These are phyloP conservation scores for Lophium mytilinum DNA, from an alignment of 495 filamentous ascomycete species.

Conservation along the genomic window DNA sequence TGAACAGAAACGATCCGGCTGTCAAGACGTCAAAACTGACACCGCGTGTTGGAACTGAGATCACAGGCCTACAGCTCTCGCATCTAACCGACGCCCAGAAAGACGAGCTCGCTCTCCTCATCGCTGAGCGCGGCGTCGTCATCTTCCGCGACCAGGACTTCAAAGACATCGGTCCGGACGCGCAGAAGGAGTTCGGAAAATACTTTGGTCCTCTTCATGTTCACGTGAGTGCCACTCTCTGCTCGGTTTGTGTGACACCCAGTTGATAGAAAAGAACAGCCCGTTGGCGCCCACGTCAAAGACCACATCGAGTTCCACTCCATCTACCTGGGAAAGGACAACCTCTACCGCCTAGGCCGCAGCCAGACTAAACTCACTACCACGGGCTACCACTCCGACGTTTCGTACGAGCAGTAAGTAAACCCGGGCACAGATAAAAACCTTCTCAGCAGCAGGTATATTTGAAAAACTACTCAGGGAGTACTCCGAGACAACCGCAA, in stretches of 20 bases:
- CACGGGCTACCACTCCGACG: constrained; percentile 18
- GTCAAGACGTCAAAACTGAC: constrained; percentile 29
- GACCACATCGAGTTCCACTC: constrained; percentile 19
- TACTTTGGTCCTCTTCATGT: constrained; percentile 20
- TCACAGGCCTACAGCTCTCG: constrained; percentile 59
- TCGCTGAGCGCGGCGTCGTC: constrained; percentile 63
- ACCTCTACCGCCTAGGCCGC: constrained; percentile 11
- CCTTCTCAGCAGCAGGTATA: too few species aligned
- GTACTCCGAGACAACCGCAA: too few species aligned
- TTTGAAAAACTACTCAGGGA: too few species aligned
- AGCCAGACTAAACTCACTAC: constrained; percentile 10
- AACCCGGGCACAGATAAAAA: too few species aligned
- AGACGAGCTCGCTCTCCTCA: constrained; percentile 63
- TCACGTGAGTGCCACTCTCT: constrained; percentile 1
- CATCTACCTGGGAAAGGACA: constrained; percentile 17
- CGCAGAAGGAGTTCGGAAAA: constrained; percentile 13
- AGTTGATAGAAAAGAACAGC: not conserved
- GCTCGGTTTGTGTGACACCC: not conserved
- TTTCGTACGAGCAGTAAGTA: constrained; percentile 21
- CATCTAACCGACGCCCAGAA: constrained; percentile 58
- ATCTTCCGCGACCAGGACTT: constrained; percentile 58
- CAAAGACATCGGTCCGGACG: constrained; percentile 15
- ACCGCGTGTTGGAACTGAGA: constrained; percentile 62
- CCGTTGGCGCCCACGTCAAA: constrained; percentile 17
- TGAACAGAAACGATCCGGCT: not conserved